Percentiles rank a stretch among this genome's conserved stretches.
Conservation (phyloP, 306 rosid species). For the Cucurbita maxima region DNA sequence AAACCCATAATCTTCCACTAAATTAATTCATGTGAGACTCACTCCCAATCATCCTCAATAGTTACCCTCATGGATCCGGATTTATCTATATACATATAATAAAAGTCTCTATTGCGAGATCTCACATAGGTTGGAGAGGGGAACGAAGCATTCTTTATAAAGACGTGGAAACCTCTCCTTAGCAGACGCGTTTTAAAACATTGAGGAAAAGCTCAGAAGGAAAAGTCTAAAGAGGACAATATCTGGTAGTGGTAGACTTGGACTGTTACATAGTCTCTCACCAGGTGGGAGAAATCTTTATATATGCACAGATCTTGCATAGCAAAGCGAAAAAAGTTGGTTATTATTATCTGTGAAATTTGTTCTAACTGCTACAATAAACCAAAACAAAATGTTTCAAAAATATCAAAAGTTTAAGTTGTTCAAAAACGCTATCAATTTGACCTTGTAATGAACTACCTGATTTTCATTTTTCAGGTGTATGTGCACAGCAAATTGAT, state of each 20-base stretch:
- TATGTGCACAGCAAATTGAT: constrained; percentile 42
- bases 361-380: not conserved
- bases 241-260: too few relatives aligned
- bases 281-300: not conserved
- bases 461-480: constrained; percentile 10
- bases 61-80: not conserved
- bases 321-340: not conserved
- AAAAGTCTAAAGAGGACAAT: too few relatives aligned
- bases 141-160: too few relatives aligned
- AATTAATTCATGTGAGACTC: too few relatives aligned
- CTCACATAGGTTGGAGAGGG: too few relatives aligned
- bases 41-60: too few relatives aligned
- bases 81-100: too few relatives aligned
- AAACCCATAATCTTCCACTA: too few relatives aligned
- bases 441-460: not conserved
- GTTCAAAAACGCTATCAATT: not conserved
- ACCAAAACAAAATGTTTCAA: not conserved
- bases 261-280: not conserved
- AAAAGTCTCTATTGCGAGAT: too few relatives aligned
- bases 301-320: not conserved
- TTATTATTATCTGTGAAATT: not conserved
- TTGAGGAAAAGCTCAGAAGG: too few relatives aligned
- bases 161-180: too few relatives aligned
- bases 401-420: not conserved
- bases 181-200: too few relatives aligned